Percentiles rank a stretch among this genome's conserved stretches.
These are phyloP conservation scores for Arabidopsis hybrid DNA, from an alignment of 441 rosid species.

Conservation along the genomic window DNA sequence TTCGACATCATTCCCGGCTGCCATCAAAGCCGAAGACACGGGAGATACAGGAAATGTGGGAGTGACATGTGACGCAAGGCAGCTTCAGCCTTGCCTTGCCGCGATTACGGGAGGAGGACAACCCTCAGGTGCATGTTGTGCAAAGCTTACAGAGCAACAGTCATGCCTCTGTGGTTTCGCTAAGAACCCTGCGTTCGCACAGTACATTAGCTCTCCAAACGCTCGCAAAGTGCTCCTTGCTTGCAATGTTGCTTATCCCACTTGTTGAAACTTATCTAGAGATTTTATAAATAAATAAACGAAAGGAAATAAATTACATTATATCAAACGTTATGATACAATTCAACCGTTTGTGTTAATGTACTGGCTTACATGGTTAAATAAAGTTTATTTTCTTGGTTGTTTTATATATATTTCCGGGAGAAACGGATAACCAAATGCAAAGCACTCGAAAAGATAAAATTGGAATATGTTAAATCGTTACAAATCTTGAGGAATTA, in stretches of 20 bases:
- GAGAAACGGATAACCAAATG: background rate
- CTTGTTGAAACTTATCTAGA: conserved; percentile 30
- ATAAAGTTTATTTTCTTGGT: conserved; percentile 17
- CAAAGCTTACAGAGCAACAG: conserved; percentile 40
- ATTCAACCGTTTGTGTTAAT: conserved; percentile 21
- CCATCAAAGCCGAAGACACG: conserved; percentile 6
- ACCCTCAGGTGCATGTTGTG: conserved; percentile 38
- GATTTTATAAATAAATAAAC: conserved; percentile 8
- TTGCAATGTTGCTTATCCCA: conserved; percentile 40
- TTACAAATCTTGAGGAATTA: too few relatives aligned
- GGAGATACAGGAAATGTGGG: conserved; percentile 12
- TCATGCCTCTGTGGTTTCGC: conserved; percentile 39
- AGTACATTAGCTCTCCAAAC: conserved; percentile 36
- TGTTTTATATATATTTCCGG: background rate
- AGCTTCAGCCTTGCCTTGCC: conserved; percentile 43
- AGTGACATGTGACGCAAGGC: conserved; percentile 36
- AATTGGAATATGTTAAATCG: background rate
- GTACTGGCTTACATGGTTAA: conserved; percentile 28
- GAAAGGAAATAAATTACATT: conserved; percentile 19
- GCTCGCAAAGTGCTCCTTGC: conserved; percentile 37
- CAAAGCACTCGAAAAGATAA: background rate
- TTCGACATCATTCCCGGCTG: conserved; percentile 31
- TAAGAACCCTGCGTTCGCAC: conserved; percentile 38
- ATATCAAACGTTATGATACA: conserved; percentile 16
- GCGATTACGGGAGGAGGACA: conserved; percentile 39